Base-by-base conservation (phyloP, 2,329 filamentous ascomycete genomes). In the Aspergillus candidus region DNA sequence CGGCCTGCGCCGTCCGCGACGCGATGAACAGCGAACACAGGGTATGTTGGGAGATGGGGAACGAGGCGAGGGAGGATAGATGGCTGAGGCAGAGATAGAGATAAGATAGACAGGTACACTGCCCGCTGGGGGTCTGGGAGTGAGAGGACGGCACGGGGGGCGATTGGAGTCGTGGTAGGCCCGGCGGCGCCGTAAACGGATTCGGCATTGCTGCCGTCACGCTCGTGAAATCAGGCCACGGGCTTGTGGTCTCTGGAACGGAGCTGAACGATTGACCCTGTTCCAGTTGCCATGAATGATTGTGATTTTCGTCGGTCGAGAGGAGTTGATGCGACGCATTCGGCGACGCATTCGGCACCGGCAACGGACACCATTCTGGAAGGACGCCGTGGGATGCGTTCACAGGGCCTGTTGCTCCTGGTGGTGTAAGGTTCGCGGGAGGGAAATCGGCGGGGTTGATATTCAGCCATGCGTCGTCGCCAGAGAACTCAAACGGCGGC, bases 21-120 rank as follows among this genome's bases (percentile, higher is more conserved):
- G 66, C 67, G n/a, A 63, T 67, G 38, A 66, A 67, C 13, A 73
- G 52, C 1, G 70, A 70, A 40, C 63, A 66, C 38, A 73, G 46
- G 6, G 69, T 72, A 48, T 70, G 66, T 6, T 62, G 57, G 8
- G 63, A 66, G 44, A 71, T 55, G 4, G 71, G 70, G 44, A 71
- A 72, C 14, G 68, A 61, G 29, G 62, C 59, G 11, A 72, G 56
- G 14, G 63, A 66, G 34, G 66, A 67, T 33, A 70, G 60, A 44
- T 67, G 65, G 46, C 65, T 70, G 46, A 70, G 63, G 18, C 65
- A 69, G 27, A 72, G 59, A 45, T 73, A 73, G 11, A 71, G 50
- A 38, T 67, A 66, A 35, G 68, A 69, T 40, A 71, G 48, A 45
- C 68, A 70, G 13, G 67, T 58, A 44, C 68, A 71, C 38, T 62